Evolutionary conservation across 371 early-diverging fungal species (phyloP), one percentile per base, ranked within the genome.

Genomic region (Syncephalastrum sp.): DNA sequence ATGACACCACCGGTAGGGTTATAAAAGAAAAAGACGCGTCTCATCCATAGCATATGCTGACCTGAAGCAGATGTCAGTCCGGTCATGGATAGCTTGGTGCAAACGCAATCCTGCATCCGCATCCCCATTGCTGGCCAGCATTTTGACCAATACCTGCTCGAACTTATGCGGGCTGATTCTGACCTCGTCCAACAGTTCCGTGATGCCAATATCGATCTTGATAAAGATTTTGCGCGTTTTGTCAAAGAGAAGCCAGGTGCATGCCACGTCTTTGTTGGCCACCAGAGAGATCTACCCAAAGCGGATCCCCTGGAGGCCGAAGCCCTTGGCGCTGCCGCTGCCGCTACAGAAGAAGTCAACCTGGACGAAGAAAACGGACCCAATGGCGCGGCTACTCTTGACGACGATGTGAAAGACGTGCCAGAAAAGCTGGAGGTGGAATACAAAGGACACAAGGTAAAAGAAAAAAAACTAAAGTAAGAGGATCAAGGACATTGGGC

Each of bases 81-180:
- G 4, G 79, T 91, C 7, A 65, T 91, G 12, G 93, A 93, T 54
- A 85, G 84, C 52, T 67, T 73, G 47, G 67, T 89, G 17, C 80
- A 85, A 54, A 61, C 72, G 6, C 75, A 83, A 51, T 81, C 89
- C 19, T 79, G 75, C 29, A 72, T 82, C 16, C 79, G 82, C 8
- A 62, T 90, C 23, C 79, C 88, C 1, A 54, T 92, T 16, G 93
- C 89, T 2, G 92, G 92, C 4, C 57, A 71, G 5, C 82, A 87
- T 19, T 77, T 93, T 52, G 88, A 88, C 38, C 44, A 67, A 6
- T 73, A 87, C 53, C 72, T 95, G 44, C 66, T 80, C 42, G 51
- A 67, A 51, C 69, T 86, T 16, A 62, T 93, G 21, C 60, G 81
- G 51, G 69, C 71, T 0, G 91, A 93, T 60, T 17, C 64, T 0